These are phyloP conservation scores for Zymoseptoria pseudotritici DNA, from an alignment of 2,329 filamentous ascomycete genomes.

Conservation along the genomic window DNA sequence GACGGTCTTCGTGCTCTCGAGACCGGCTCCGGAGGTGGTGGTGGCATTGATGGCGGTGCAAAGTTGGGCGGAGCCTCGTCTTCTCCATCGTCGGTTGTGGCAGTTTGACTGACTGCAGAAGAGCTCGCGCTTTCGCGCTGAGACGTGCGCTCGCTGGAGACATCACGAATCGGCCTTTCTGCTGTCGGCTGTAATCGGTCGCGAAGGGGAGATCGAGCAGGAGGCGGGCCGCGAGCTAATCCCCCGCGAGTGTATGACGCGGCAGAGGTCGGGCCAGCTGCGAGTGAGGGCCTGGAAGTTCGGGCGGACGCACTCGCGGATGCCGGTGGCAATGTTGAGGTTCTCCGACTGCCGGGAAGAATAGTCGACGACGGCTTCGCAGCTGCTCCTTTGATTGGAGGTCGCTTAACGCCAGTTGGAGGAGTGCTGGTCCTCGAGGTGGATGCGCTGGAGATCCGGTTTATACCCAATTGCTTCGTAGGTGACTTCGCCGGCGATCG, in stretches of 20 bases:
- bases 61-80: constrained; percentile 23
- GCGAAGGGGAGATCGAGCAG: constrained; percentile 8
- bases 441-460: constrained; percentile 47
- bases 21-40: constrained; percentile 14
- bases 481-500: constrained; percentile 74
- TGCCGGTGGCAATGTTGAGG: constrained; percentile 30
- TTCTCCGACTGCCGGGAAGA: constrained; percentile 35
- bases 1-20: constrained; percentile 26
- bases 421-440: constrained; percentile 60
- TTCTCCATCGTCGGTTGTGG: constrained; percentile 16
- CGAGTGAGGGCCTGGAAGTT: constrained; percentile 3
- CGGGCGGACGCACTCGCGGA: constrained; percentile 2
- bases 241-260: constrained; percentile 12
- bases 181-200: constrained; percentile 16
- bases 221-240: constrained; percentile 9
- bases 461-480: constrained; percentile 58
- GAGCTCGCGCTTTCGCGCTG: constrained; percentile 16
- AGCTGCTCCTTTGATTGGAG: constrained; percentile 31
- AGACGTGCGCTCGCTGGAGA: constrained; percentile 19
- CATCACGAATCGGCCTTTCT: constrained; percentile 18
- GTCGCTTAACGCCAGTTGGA: constrained; percentile 39
- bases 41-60: constrained; percentile 25
- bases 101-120: constrained; percentile 15
- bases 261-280: constrained; percentile 6
- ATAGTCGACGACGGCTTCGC: constrained; percentile 51